Evolutionary conservation across 106 monocot genomes (phyloP), one percentile per base, ranked within the genome.

Genomic region (Dendrobium huoshanense): DNA sequence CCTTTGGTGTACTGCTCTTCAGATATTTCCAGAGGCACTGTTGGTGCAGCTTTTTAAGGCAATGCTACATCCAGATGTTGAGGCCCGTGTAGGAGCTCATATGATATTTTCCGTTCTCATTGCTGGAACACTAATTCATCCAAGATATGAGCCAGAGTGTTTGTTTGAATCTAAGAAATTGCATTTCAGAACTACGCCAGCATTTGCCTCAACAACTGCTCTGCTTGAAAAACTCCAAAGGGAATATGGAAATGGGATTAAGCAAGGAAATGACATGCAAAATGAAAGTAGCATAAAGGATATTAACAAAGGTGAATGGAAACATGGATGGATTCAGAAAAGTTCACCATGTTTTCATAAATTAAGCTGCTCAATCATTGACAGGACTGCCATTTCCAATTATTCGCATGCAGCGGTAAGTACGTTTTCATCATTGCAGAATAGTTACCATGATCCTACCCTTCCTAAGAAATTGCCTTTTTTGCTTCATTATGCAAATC

Each of bases 11-110:
- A 4, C 29, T 75, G 79, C 22, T 80, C 16, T 81, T 2, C 67
- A 94, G 98, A 91, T 89, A 17, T 95, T 95, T 90, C 93, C 99
- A 22, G 99, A 95, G 72, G 85, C 84, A 51, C 88, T 99, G 1
- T 83, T 99, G 48, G 81, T 88, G 44, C 99, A 99, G 59, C 85
- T 99, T 77, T 42, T 99, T 55, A 95, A 93, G 77, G 80, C 88
- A 33, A 95, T 95, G 99, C 86, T 95, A 82, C 99, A 99, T 85
- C 90, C 95, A 65, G 95, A 99, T 88, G 79, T 83, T 74, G 93
- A 99, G 86, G 90, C 90, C 48, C 92, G 99, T 68, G 75, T 93
- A n/a, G 92, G 86, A 47, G 90, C 91, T 65, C 99, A 99, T 76
- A 81, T 82, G 64, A 87, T 99, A 82, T 99, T 95, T 85, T 89